Conservation (phyloP, 2,329 filamentous ascomycete genomes). For the Cercospora zeina region DNA sequence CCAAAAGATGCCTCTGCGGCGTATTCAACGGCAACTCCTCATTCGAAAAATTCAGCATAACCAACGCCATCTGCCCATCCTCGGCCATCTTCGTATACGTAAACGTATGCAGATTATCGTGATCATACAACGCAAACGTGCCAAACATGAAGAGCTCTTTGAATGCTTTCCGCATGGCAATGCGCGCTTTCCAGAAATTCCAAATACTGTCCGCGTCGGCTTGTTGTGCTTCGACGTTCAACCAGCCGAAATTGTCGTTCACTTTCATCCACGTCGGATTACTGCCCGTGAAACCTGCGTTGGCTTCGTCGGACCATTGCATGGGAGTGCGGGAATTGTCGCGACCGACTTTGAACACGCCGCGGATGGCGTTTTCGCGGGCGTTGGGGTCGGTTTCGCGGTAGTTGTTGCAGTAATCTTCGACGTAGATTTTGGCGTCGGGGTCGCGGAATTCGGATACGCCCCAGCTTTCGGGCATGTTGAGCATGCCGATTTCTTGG, state of each 20-base stretch:
- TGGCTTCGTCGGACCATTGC: constrained; percentile 63
- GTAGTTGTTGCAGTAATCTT: constrained; percentile 66
- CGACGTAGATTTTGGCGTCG: constrained; percentile 44
- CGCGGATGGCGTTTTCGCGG: constrained; percentile 44
- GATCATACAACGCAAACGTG: constrained; percentile 58
- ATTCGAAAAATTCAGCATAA: constrained; percentile 45
- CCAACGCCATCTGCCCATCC: constrained; percentile 37
- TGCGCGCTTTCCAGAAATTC: constrained; percentile 58
- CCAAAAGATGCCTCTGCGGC: constrained; percentile 27
- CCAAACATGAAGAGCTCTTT: constrained; percentile 68
- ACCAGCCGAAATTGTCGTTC: constrained; percentile 61
- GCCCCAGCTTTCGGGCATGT: constrained; percentile 61
- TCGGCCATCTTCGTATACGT: constrained; percentile 44
- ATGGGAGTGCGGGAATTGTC: constrained; percentile 73
- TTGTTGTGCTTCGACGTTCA: constrained; percentile 63
- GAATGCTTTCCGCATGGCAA: constrained; percentile 58
- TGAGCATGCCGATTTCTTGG: constrained; percentile 67
- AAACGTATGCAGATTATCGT: constrained; percentile 56
- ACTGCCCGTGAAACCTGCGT: constrained; percentile 64
- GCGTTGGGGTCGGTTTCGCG: constrained; percentile 35
- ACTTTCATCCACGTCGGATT: constrained; percentile 69
- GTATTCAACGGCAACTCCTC: constrained; percentile 31
- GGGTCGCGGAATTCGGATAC: constrained; percentile 29
- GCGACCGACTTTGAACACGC: constrained; percentile 60
- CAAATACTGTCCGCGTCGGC: constrained; percentile 55